A percentile compares a stretch with the other conserved stretches of the same genome.
These are phyloP conservation scores for Scytalidium lignicola DNA, from an alignment of 2,329 filamentous ascomycete genomes.

Conservation along the genomic window DNA sequence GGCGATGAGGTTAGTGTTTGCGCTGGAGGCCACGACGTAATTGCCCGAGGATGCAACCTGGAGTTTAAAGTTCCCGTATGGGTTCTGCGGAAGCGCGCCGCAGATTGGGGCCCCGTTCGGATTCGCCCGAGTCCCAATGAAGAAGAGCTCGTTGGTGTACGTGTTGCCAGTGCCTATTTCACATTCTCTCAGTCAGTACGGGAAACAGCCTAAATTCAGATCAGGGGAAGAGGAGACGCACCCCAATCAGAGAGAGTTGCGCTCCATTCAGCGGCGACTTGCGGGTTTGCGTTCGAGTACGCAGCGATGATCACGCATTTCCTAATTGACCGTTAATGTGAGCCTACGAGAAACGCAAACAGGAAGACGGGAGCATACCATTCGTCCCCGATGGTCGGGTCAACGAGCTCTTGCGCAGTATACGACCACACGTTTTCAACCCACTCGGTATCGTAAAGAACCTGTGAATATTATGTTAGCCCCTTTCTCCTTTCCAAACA, in stretches of 20 bases:
- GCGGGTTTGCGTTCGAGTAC: conserved; percentile 19
- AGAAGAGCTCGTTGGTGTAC: conserved; percentile 20
- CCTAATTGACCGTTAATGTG: neutral
- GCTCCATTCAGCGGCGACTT: conserved; percentile 16
- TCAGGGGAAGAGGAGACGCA: conserved; percentile 6
- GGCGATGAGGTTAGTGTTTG: conserved; percentile 14
- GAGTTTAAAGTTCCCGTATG: conserved; percentile 18
- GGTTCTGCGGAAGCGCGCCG: conserved; percentile 18
- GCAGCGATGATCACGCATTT: conserved; percentile 20
- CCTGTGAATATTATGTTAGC: conserved; percentile 8
- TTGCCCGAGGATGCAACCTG: conserved; percentile 11
- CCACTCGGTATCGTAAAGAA: conserved; percentile 17
- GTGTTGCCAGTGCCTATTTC: conserved; percentile 18
- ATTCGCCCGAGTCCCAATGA: conserved; percentile 21
- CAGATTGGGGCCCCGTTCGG: conserved; percentile 18
- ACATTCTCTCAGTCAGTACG: neutral
- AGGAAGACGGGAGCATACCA: conserved; percentile 6
- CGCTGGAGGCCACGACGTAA: conserved; percentile 13
- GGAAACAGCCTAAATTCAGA: neutral
- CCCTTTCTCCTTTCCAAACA: neutral
- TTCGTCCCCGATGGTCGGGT: conserved; percentile 17
- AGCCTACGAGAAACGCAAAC: neutral
- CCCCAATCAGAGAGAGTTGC: conserved; percentile 20
- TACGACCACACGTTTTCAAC: conserved; percentile 20
- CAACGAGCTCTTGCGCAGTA: conserved; percentile 15